Percentiles rank a stretch among this genome's conserved stretches.
These are phyloP conservation scores for Bipolaris victoriae DNA, from an alignment of 2,329 filamentous ascomycete genomes.

Conservation along the genomic window DNA sequence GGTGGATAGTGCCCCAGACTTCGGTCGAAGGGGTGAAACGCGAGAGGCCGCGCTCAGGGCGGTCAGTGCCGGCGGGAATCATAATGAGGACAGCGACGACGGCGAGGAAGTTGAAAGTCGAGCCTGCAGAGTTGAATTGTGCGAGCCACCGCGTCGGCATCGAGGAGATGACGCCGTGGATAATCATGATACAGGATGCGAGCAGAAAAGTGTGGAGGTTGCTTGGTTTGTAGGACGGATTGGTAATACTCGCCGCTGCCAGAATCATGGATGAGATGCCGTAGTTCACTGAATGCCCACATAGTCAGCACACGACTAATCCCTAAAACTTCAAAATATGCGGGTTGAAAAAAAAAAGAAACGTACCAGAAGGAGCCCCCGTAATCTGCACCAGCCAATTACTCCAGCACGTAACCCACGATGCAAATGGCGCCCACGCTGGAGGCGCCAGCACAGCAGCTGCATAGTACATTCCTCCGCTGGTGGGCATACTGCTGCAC, in stretches of 20 bases:
- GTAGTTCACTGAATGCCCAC: slow-evolving; percentile 62
- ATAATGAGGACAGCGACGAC: slow-evolving; percentile 70
- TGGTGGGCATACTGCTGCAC: slow-evolving; percentile 74
- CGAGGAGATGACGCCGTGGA: slow-evolving; percentile 71
- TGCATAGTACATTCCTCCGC: slow-evolving; percentile 76
- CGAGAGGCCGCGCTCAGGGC: slow-evolving; percentile 59
- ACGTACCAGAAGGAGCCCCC: slow-evolving; percentile 63
- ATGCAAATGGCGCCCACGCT: slow-evolving; percentile 69
- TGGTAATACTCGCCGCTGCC: slow-evolving; percentile 70
- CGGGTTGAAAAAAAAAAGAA: slow-evolving; percentile 20
- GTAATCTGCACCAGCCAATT: slow-evolving; percentile 74
- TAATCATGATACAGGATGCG: slow-evolving; percentile 69
- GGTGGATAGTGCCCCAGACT: slow-evolving; percentile 71
- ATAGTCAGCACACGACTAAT: not conserved
- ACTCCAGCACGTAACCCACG: slow-evolving; percentile 73
- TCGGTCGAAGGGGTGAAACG: slow-evolving; percentile 63
- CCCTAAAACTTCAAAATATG: not conserved
- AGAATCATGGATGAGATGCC: slow-evolving; percentile 73
- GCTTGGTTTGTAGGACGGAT: slow-evolving; percentile 69
- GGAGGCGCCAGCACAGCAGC: slow-evolving; percentile 71
- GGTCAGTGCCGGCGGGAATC: slow-evolving; percentile 66
- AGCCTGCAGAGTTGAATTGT: slow-evolving; percentile 71
- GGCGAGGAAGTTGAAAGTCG: slow-evolving; percentile 72
- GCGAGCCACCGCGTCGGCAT: slow-evolving; percentile 75
- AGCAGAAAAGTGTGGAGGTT: slow-evolving; percentile 73